These are phyloP conservation scores for Cichorium intybus DNA, from an alignment of 140 eudicot genomes.

Conservation along the genomic window DNA sequence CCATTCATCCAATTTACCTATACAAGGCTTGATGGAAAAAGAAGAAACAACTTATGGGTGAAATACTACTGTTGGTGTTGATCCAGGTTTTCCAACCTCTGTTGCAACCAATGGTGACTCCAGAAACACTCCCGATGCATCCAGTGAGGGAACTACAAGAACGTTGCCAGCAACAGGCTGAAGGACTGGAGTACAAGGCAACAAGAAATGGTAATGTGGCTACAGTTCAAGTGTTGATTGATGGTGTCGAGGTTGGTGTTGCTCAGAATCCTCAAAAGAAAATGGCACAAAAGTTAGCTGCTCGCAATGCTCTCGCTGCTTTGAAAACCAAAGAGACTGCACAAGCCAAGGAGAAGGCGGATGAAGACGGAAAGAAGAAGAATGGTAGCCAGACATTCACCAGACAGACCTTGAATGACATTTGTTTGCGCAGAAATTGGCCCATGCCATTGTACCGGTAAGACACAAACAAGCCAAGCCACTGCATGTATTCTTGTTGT, in stretches of 20 bases:
- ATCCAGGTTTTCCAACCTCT: constrained; percentile 85
- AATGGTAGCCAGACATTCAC: constrained; percentile 80
- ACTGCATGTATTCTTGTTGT: not conserved
- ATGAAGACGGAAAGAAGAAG: constrained; percentile 61
- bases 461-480: constrained; percentile 9
- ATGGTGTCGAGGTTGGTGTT: constrained; percentile 75
- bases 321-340: constrained; percentile 66
- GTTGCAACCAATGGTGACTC: constrained; percentile 95
- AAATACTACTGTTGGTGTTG: too few species aligned
- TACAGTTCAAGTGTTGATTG: constrained; percentile 81
- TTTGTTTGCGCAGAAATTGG: constrained; percentile 96
- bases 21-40: too few species aligned
- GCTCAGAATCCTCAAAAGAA: constrained; percentile 96
- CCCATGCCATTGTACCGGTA: constrained; percentile 97
- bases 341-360: constrained; percentile 48
- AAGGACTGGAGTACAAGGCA: constrained; percentile 96
- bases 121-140: constrained; percentile 99
- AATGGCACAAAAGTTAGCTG: constrained; percentile 99
- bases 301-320: constrained; percentile 90
- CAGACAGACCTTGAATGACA: constrained; percentile 94
- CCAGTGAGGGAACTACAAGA: constrained; percentile 97
- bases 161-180: constrained; percentile 99
- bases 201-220: constrained; percentile 85
- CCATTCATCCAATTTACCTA: too few species aligned
- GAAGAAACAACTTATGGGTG: too few species aligned